Evolutionary conservation across 495 filamentous ascomycete species (phyloP).

Genomic region (Neurospora sp.): DNA sequence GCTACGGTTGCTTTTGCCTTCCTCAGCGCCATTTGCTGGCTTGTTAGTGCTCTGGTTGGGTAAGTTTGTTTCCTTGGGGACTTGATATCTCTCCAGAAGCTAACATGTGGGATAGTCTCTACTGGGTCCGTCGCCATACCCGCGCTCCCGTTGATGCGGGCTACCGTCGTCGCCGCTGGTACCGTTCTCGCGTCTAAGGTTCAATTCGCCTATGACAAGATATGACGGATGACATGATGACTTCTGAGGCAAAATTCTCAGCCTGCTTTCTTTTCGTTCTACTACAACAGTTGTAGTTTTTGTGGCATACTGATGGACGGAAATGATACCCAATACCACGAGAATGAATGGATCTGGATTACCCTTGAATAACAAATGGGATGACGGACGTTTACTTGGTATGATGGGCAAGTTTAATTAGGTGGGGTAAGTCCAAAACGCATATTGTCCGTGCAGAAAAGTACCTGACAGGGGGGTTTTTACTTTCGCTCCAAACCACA

Average conservation of each 20-base stretch:
- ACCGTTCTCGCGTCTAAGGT: conserved; percentile 32
- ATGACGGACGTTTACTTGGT: not conserved
- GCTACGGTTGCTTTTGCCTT: conserved; percentile 58
- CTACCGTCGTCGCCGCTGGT: conserved; percentile 31
- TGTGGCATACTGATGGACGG: not conserved
- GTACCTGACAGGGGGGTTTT: no score
- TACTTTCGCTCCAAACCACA: no score
- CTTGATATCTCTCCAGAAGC: not conserved
- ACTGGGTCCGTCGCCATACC: conserved; percentile 32
- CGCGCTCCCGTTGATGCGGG: conserved; percentile 1
- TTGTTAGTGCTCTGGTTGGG: conserved; percentile 46
- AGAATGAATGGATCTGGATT: not conserved
- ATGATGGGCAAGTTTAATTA: no score
- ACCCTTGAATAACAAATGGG: not conserved
- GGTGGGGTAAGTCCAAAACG: no score
- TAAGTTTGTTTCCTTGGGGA: not conserved
- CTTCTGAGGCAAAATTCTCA: not conserved
- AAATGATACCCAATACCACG: not conserved
- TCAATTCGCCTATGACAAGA: not conserved
- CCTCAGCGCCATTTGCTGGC: conserved; percentile 57
- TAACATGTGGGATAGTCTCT: conserved; percentile 15
- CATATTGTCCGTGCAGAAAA: no score
- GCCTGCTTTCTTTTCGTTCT: not conserved
- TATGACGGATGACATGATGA: not conserved
- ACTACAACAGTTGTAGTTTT: not conserved